Percentiles rank a stretch among this genome's conserved stretches.
phyloP scores from a whole-genome alignment of 805 yeast species.

The Maudiozyma serrabonitensis region DNA sequence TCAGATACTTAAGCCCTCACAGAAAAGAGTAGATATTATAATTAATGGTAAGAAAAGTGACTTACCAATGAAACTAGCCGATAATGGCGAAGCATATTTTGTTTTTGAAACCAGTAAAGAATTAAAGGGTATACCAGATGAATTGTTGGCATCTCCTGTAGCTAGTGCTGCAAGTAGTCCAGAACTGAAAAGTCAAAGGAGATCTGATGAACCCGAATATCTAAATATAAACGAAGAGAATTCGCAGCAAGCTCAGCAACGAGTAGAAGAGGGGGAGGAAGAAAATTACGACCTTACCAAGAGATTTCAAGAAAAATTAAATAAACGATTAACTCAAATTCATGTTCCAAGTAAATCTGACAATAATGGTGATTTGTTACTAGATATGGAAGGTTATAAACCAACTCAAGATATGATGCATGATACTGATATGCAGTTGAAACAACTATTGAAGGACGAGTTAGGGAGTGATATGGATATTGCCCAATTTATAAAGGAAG shows the following conservation, averaged over 20 bases:
- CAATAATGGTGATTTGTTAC: slow-evolving; percentile 77
- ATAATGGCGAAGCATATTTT: slow-evolving; percentile 96
- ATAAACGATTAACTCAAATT: slow-evolving; percentile 53
- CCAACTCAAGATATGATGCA: slow-evolving; percentile 70
- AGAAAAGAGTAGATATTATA: slow-evolving; percentile 81
- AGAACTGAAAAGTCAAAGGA: slow-evolving; percentile 11
- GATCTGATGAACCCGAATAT: slow-evolving; percentile 28
- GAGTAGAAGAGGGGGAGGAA: background rate
- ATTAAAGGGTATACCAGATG: slow-evolving; percentile 53
- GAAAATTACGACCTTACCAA: slow-evolving; percentile 6
- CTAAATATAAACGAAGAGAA: slow-evolving; percentile 18
- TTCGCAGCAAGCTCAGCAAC: slow-evolving; percentile 2
- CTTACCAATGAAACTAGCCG: slow-evolving; percentile 92
- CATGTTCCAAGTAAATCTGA: slow-evolving; percentile 85
- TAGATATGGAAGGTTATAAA: slow-evolving; percentile 95
- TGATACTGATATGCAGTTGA: slow-evolving; percentile 66
- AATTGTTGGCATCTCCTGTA: slow-evolving; percentile 80
- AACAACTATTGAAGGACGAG: slow-evolving; percentile 67
- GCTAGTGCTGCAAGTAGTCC: slow-evolving; percentile 62
- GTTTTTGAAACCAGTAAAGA: slow-evolving; percentile 76
- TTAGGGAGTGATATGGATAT: slow-evolving; percentile 46
- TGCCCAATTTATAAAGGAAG: slow-evolving; percentile 41
- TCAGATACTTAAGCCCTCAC: slow-evolving; percentile 85
- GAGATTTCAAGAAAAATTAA: slow-evolving; percentile 34
- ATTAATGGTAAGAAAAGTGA: slow-evolving; percentile 77